These are phyloP conservation scores for Alternaria metachromatica DNA, from an alignment of 2,329 filamentous ascomycete genomes.

Conservation along the genomic window DNA sequence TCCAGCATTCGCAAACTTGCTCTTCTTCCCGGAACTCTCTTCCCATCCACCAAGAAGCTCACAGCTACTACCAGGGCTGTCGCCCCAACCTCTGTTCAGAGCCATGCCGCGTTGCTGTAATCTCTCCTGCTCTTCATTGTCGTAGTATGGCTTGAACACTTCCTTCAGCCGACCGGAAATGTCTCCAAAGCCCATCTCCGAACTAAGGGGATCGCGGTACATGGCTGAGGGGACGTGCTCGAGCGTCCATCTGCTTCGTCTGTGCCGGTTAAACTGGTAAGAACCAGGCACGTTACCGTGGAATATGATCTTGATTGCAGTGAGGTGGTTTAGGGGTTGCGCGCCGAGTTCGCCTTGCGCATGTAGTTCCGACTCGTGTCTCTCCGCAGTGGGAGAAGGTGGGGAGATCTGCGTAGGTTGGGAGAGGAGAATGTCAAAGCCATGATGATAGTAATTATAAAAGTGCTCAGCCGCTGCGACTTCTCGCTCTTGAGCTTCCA, in stretches of 20 bases:
- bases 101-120: constrained; percentile 73
- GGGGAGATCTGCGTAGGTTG: constrained; percentile 63
- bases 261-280: constrained; percentile 94
- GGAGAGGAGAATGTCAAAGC: constrained; percentile 92
- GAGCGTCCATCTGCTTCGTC: constrained; percentile 86
- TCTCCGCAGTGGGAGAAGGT: constrained; percentile 64
- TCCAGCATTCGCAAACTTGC: constrained; percentile 42
- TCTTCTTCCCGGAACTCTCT: constrained; percentile 58
- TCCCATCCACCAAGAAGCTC: constrained; percentile 73
- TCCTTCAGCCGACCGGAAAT: constrained; percentile 73
- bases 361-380: constrained; percentile 42
- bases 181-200: constrained; percentile 68
- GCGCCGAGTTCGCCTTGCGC: constrained; percentile 36
- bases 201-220: constrained; percentile 62
- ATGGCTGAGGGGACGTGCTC: constrained; percentile 53
- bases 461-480: constrained; percentile 73
- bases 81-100: constrained; percentile 87
- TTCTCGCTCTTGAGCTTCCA: constrained; percentile 67
- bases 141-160: constrained; percentile 73
- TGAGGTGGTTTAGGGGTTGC: constrained; percentile 66
- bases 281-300: constrained; percentile 95
- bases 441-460: constrained; percentile 96
- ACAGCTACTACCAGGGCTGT: constrained; percentile 87
- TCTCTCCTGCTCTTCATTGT: constrained; percentile 61
- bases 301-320: constrained; percentile 89